Conservation (phyloP, 768 basidiomycete genomes). For the Kockovaella imperatae region DNA sequence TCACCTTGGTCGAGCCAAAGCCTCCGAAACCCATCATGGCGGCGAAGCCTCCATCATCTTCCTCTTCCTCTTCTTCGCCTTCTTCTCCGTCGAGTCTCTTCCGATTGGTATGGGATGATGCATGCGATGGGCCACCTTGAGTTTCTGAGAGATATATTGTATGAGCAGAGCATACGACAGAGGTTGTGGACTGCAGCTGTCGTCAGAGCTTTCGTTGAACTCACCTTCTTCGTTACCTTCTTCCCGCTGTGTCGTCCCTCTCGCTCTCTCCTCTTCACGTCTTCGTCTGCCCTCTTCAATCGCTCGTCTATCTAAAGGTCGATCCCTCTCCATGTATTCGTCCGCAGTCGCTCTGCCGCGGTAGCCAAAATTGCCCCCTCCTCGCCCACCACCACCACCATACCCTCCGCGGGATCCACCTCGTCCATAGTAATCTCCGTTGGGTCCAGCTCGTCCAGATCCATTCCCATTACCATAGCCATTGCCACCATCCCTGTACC, state of each 20-base stretch:
- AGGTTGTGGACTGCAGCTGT: no score
- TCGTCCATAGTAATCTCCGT: background rate
- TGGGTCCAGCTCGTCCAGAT: constrained; percentile 6
- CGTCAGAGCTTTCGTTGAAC: no score
- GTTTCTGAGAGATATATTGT: constrained; percentile 1
- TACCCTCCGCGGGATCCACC: constrained; percentile 9
- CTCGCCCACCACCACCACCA: constrained; percentile 4
- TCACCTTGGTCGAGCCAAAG: constrained; percentile 83
- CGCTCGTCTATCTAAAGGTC: constrained; percentile 38
- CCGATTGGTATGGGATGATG: constrained; percentile 49
- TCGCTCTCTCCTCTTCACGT: constrained; percentile 38
- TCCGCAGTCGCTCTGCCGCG: background rate
- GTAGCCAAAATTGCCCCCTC: constrained; percentile 2
- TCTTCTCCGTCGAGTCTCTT: constrained; percentile 43
- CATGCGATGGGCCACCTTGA: constrained; percentile 7
- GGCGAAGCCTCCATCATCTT: constrained; percentile 63
- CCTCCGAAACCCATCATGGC: constrained; percentile 90
- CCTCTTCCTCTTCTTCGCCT: constrained; percentile 40
- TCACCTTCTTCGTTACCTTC: constrained; percentile 18
- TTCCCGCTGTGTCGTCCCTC: constrained; percentile 21
- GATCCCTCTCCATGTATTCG: constrained; percentile 15
- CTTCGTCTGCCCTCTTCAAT: constrained; percentile 42
- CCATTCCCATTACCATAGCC: no score
- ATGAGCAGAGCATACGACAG: no score
- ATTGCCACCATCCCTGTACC: no score